Base-by-base conservation (phyloP, 2,329 filamentous ascomycete species). In the Epichloe amarillans region DNA sequence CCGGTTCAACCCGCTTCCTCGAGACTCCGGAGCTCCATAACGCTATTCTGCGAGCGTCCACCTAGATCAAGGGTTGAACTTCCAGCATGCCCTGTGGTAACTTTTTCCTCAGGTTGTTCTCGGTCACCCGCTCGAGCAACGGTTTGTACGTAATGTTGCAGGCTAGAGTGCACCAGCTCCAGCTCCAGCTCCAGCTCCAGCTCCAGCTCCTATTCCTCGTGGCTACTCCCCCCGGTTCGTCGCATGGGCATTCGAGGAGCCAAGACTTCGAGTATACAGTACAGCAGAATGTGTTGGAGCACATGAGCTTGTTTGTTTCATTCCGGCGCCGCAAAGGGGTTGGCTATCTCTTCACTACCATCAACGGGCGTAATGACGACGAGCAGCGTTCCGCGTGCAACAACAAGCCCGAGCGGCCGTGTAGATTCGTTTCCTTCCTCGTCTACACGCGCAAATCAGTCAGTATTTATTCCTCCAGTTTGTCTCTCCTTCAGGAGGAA, bases 271-370 rank as follows among this genome's bases (percentile, higher is more conserved):
- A 14, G 39, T 15, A 38, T 14, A n/a, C 12, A 41, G 15, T 26
- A 12, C 41, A 19, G 21, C 14, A 7, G 19, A 43, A 21, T 6
- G 19, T 1, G 5, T 44, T 7, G 41, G 21, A 14, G 23, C 2
- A 40, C 6, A 19, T 6, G 30, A 19, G 19, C 42, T 35, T 48
- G 44, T 40, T 23, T 52, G 35, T 23, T 52, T 23, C 30, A 47
- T 30, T 47, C 49, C 10, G 77, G 74, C 62, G 88, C 82, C 49
- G 86, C 73, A 63, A 97, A 98, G 0, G 93, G 93, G 66, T 98
- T 98, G 60, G 86, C 80, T 61, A 98, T 98, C 69, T 91, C 84
- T 70, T 97, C 90, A 70, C 88, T 96, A 51, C 93, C 93, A 63
- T 97, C 90, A 49, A 93, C 78, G 4, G 93, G 93, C 55, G 88